These are phyloP conservation scores for Platanthera guangdongensis DNA, from an alignment of 106 monocot genomes.

Conservation along the genomic window DNA sequence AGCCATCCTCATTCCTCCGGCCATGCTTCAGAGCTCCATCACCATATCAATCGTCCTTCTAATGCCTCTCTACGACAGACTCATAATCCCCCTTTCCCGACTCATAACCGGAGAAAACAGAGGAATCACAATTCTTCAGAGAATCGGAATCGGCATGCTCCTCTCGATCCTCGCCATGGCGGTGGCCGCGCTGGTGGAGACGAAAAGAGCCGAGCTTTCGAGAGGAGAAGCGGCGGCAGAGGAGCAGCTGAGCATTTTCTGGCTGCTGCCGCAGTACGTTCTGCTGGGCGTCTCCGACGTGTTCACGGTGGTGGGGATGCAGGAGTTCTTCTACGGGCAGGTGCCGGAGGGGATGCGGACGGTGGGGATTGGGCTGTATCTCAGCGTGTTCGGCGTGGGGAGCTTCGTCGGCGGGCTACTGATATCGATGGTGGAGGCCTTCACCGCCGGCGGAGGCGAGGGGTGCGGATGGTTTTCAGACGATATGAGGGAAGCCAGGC, in stretches of 20 bases:
- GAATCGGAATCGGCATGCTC: constrained; percentile 84
- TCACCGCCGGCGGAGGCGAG: constrained; percentile 22
- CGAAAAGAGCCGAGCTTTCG: constrained; percentile 23
- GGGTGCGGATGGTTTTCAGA: constrained; percentile 63
- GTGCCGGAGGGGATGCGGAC: constrained; percentile 73
- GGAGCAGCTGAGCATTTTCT: constrained; percentile 53
- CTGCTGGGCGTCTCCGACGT: constrained; percentile 73
- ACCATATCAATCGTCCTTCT: constrained; percentile 72
- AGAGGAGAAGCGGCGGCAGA: not conserved
- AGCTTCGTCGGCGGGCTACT: constrained; percentile 65
- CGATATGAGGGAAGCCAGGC: constrained; percentile 47
- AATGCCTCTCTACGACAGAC: constrained; percentile 82
- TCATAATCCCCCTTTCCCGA: constrained; percentile 47
- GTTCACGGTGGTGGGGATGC: constrained; percentile 91
- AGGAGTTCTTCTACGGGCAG: constrained; percentile 87
- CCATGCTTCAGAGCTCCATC: constrained; percentile 67
- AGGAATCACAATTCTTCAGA: constrained; percentile 68
- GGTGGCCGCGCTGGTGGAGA: constrained; percentile 55
- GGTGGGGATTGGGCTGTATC: constrained; percentile 78
- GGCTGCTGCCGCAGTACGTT: constrained; percentile 88
- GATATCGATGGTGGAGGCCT: constrained; percentile 46
- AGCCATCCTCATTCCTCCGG: constrained; percentile 55
- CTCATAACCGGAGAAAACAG: constrained; percentile 28
- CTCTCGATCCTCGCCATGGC: constrained; percentile 73
- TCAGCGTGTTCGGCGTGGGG: constrained; percentile 84